Conservation (phyloP, 2,329 filamentous ascomycete species). For the Biscogniauxia mediterranea region DNA sequence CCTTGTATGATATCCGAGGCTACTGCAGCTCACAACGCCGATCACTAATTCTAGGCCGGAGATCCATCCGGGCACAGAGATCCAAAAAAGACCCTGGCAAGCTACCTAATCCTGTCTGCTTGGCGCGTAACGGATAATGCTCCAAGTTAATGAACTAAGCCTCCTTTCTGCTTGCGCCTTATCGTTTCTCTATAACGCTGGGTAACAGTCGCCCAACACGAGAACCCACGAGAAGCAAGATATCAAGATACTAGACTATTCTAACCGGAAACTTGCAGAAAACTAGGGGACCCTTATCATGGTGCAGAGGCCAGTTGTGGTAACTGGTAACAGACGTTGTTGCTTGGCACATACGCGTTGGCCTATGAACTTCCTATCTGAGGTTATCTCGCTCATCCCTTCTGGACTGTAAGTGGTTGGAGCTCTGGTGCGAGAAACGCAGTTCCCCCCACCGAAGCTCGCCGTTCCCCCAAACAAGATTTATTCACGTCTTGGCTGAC, state of each 20-base stretch:
- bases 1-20: background rate
- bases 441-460: background rate
- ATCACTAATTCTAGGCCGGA: background rate
- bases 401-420: background rate
- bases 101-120: background rate
- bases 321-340: background rate
- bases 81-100: background rate
- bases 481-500: background rate
- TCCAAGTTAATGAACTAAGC: background rate
- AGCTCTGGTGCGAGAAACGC: background rate
- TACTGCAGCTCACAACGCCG: background rate
- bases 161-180: background rate
- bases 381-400: background rate
- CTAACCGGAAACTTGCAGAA: background rate
- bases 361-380: slow-evolving; percentile 1
- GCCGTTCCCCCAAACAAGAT: background rate
- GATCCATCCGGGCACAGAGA: background rate
- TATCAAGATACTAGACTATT: background rate
- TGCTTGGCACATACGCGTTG: background rate
- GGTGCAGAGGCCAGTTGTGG: background rate
- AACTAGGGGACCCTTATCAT: background rate
- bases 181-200: background rate
- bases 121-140: background rate
- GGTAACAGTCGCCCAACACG: background rate
- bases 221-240: background rate